A percentile compares a stretch with the other conserved stretches of the same genome.
Conservation (phyloP, 352 stramenopile species). For the Globisporangium lucens region DNA sequence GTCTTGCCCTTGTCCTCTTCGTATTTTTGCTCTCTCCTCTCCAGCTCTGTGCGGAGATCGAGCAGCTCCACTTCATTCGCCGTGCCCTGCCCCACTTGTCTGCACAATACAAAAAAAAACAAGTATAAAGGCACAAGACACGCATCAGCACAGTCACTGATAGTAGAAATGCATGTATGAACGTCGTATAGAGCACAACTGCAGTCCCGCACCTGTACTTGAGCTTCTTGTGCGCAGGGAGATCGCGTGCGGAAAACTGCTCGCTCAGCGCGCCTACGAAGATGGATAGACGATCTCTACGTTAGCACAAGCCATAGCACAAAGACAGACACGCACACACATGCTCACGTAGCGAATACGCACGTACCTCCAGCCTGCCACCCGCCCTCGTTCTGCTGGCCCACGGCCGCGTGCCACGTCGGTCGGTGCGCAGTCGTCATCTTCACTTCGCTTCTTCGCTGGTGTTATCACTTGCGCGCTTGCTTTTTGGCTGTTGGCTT, state of each 20-base stretch:
- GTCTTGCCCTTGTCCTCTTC: conserved; percentile 72
- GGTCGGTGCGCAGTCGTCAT: conserved; percentile 88
- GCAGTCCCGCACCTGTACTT: conserved; percentile 60
- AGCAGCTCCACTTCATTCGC: conserved; percentile 71
- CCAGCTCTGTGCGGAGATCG: conserved; percentile 72
- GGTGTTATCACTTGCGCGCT: not conserved
- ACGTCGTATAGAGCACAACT: not conserved
- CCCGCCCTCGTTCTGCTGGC: conserved; percentile 83
- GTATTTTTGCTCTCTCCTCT: conserved; percentile 72
- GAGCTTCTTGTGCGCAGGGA: conserved; percentile 77
- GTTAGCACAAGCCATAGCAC: not conserved
- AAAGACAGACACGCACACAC: not conserved
- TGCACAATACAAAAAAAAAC: conserved; percentile 16
- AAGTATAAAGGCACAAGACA: not conserved
- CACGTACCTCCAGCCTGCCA: conserved; percentile 78
- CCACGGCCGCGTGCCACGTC: conserved; percentile 84
- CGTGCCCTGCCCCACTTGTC: conserved; percentile 79
- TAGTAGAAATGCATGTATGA: not conserved
- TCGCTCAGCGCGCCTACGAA: conserved; percentile 62
- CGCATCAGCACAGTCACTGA: not conserved
- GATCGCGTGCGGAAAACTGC: conserved; percentile 79
- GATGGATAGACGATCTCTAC: not conserved
- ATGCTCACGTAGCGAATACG: not conserved
- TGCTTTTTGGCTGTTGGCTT: not conserved
- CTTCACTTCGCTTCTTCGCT: conserved; percentile 1